These are phyloP conservation scores for Arabidopsis thaliana DNA, from an alignment of 345 rosid species.

Conservation along the genomic window TAIR10.1 NC_003070.9:18198501-18199000, in stretches of 20 bases:
- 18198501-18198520: constrained; percentile 56
- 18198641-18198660: constrained; percentile 55
- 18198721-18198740: constrained; percentile 51
- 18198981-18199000: constrained; percentile 6
- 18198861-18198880: constrained; percentile 32
- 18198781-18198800: constrained; percentile 62
- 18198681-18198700: constrained; percentile 54
- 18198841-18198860: constrained; percentile 49
- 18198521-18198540: constrained; percentile 57
- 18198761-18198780: constrained; percentile 61
- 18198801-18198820: constrained; percentile 54
- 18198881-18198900: constrained; percentile 8
- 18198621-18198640: constrained; percentile 55
- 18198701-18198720: constrained; percentile 63
- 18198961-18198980: constrained; percentile 37
- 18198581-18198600: constrained; percentile 34
- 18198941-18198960: constrained; percentile 44
- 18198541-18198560: constrained; percentile 58
- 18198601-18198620: constrained; percentile 28
- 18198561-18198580: constrained; percentile 44
- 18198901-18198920: constrained; percentile 28
- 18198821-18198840: constrained; percentile 60
- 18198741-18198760: constrained; percentile 56
- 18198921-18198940: constrained; percentile 45
- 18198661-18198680: constrained; percentile 51